Percentiles rank a stretch among this genome's conserved stretches.
Evolutionary conservation across 2,329 filamentous ascomycete species (phyloP).

Genomic region (Epichloe sibirici): DNA sequence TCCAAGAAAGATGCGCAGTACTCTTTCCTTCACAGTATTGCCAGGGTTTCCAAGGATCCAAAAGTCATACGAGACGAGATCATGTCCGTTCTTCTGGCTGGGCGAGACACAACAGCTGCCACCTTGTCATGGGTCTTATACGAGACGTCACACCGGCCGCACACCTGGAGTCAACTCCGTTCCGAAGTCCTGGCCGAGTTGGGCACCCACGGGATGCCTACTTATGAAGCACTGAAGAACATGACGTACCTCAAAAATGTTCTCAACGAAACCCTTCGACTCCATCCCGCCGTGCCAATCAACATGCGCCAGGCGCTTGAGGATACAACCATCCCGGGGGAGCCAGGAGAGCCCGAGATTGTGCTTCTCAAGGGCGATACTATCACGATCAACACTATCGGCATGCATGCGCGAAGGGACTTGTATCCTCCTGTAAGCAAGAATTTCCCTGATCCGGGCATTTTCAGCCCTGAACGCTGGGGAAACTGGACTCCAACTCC

Average conservation of each 20-base stretch:
- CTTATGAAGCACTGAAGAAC: slow-evolving; percentile 71
- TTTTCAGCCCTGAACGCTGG: slow-evolving; percentile 39
- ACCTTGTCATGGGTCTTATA: slow-evolving; percentile 74
- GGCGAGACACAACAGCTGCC: slow-evolving; percentile 74
- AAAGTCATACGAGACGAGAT: slow-evolving; percentile 64
- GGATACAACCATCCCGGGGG: slow-evolving; percentile 9
- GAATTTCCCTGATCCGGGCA: slow-evolving; percentile 21
- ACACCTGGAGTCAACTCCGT: slow-evolving; percentile 54
- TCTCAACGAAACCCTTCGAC: slow-evolving; percentile 63
- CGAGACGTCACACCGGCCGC: slow-evolving; percentile 61
- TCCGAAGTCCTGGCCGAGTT: slow-evolving; percentile 56
- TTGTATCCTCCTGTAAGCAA: slow-evolving; percentile 32
- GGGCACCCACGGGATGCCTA: slow-evolving; percentile 48
- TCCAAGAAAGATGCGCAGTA: slow-evolving; percentile 54
- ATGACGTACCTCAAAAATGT: slow-evolving; percentile 72
- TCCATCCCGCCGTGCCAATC: slow-evolving; percentile 68
- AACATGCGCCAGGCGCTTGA: slow-evolving; percentile 46
- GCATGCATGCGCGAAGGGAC: slow-evolving; percentile 37
- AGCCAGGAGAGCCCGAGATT: slow-evolving; percentile 21
- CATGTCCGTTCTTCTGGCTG: slow-evolving; percentile 65
- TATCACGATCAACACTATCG: slow-evolving; percentile 36
- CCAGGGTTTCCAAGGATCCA: slow-evolving; percentile 50
- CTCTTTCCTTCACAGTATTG: slow-evolving; percentile 69
- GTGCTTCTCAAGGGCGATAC: slow-evolving; percentile 33
- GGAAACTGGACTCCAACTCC: slow-evolving; percentile 37